Conservation (phyloP, 1,284 basidiomycete species). For the Trametes polyzona region DNA sequence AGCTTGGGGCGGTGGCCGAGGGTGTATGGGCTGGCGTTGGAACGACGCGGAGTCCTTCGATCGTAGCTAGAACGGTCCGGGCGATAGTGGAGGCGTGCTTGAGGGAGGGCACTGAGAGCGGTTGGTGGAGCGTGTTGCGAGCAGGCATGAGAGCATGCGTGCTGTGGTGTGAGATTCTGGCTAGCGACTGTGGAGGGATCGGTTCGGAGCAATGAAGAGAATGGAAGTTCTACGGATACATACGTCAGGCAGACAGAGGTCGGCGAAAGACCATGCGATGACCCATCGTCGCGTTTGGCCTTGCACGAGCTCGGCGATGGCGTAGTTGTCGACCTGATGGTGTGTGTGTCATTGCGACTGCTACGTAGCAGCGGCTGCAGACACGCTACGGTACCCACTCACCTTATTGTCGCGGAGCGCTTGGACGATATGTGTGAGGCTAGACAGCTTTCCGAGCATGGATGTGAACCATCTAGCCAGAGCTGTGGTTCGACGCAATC, state of each 20-base stretch:
- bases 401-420: constrained; percentile 59
- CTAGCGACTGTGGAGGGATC: constrained; percentile 44
- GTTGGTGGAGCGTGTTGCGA: constrained; percentile 55
- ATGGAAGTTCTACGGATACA: constrained; percentile 34
- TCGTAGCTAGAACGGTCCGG: constrained; percentile 34
- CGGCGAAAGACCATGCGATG: constrained; percentile 80
- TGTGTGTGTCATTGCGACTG: background rate
- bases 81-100: constrained; percentile 29
- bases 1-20: too few relatives aligned
- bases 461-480: constrained; percentile 97
- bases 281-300: constrained; percentile 90
- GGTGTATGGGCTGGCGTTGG: background rate
- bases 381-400: too few relatives aligned
- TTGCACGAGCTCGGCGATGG: constrained; percentile 80
- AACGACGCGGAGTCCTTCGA: constrained; percentile 39
- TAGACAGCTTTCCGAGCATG: constrained; percentile 86
- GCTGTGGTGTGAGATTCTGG: constrained; percentile 49
- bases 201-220: constrained; percentile 9
- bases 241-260: constrained; percentile 75
- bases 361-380: too few relatives aligned
- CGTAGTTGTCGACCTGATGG: constrained; percentile 82
- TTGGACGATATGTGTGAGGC: constrained; percentile 64
- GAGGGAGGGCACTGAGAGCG: constrained; percentile 31
- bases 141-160: constrained; percentile 56
- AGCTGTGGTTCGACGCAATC: background rate